Evolutionary conservation across 192 early-diverging fungal species (phyloP), one percentile per base, ranked within the genome.

Genomic region (Ambispora gerdemannii): DNA sequence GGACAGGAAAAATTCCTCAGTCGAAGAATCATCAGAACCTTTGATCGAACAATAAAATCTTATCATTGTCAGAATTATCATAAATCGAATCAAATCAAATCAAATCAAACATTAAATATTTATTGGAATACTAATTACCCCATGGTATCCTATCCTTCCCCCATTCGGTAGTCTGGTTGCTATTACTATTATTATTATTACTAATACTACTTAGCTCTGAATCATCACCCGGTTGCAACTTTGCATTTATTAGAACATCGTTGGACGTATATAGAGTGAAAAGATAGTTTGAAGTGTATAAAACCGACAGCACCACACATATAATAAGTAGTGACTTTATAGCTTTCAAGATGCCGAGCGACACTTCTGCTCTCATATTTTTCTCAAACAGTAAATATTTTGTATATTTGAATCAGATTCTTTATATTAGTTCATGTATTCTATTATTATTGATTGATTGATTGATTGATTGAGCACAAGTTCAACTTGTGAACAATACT

Each of bases 1-100:
- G 33, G 80, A 76, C 43, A 87, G 58, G 49, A 81, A 74, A 64
- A 87, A 79, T 35, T 84, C 85, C 47, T 87, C 85, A 3, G 66
- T 68, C 66, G 55, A 53, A 35, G 17, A 34, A 36, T 68, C 66
- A 28, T 32, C n/a, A 22, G n/a, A 6, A 0, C 51, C 66, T 68
- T 22, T 68, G 33, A n/a, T n/a, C n/a, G n/a, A n/a, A n/a, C n/a
- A n/a, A n/a, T n/a, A n/a, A n/a, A n/a, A n/a, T n/a, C n/a, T n/a
- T n/a, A n/a, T n/a, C n/a, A n/a, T n/a, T n/a, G n/a, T n/a, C n/a
- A n/a, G n/a, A n/a, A n/a, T n/a, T n/a, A n/a, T n/a, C n/a, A n/a
- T n/a, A n/a, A n/a, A n/a, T n/a, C n/a, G n/a, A n/a, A n/a, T n/a
- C n/a, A n/a, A n/a, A n/a, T n/a, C n/a, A n/a, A n/a, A n/a, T n/a